Conservation (phyloP, 805 yeast species). For the Cyberlindnera amylophila region DNA sequence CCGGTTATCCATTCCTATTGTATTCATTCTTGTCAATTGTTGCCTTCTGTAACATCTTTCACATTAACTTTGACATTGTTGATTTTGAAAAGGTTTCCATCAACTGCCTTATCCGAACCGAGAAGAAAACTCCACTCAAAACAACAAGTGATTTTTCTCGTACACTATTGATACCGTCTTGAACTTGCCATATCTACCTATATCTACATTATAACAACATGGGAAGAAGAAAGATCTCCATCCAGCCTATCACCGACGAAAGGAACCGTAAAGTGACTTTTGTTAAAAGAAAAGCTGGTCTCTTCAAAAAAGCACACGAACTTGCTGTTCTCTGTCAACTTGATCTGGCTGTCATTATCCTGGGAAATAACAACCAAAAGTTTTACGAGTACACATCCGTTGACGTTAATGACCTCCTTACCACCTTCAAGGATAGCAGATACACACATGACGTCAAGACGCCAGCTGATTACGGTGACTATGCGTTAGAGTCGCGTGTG, state of each 20-base stretch:
- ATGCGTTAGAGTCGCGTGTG: constrained; percentile 36
- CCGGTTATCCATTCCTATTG: too few species aligned
- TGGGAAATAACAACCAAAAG: constrained; percentile 73
- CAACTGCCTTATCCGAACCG: too few species aligned
- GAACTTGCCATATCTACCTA: constrained; percentile 1
- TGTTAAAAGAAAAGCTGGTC: constrained; percentile 90
- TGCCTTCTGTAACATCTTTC: too few species aligned
- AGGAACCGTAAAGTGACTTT: constrained; percentile 84
- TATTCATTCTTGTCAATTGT: too few species aligned
- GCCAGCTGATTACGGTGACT: constrained; percentile 66
- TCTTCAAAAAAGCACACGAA: constrained; percentile 63
- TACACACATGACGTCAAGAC: constrained; percentile 54
- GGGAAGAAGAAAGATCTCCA: constrained; percentile 97
- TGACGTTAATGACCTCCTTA: constrained; percentile 49
- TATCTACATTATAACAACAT: constrained; percentile 33
- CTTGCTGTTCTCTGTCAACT: constrained; percentile 87
- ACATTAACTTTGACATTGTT: too few species aligned
- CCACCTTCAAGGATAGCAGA: constrained; percentile 32
- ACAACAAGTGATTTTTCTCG: too few species aligned
- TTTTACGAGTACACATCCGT: constrained; percentile 82
- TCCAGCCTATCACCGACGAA: constrained; percentile 87
- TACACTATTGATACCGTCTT: too few species aligned
- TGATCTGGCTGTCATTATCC: constrained; percentile 84
- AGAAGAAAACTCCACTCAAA: too few species aligned
- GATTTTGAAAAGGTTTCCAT: too few species aligned